Evolutionary conservation across 306 rosid genomes (phyloP), one percentile per base, ranked within the genome.

Genomic region (Sicyos baderoa): DNA sequence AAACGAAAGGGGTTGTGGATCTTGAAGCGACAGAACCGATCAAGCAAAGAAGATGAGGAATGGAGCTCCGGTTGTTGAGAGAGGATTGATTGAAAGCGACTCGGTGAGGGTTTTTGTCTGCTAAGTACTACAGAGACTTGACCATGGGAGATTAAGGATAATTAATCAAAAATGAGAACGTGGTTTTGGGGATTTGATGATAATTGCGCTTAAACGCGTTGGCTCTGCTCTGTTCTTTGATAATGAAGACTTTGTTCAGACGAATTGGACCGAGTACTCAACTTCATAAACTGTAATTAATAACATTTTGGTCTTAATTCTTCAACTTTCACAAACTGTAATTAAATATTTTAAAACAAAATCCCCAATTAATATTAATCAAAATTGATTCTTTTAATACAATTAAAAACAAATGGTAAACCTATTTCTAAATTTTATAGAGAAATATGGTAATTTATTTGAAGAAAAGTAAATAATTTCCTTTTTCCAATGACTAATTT

Each of bases 41-140:
- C 8, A 6, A 22, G 55, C 54, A 47, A 12, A 58, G 27, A 23
- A 50, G 59, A 16, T 68, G 72, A 49, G 18, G 22, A 15, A 50
- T 63, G 32, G 27, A 77, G 72, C 74, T 84, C 18, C 59, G 74
- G 76, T 76, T 82, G 53, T 79, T 79, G 83, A 44, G 54, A 82
- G 77, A 71, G 77, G n/a, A n/a, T n/a, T n/a, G 8, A 35, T 35
- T 35, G 42, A 35, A 35, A 35, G 42, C 42, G 42, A 35, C 7
- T 35, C 8, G 42, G 42, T 35, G 42, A 35, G 62, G 69, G 17
- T 63, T 16, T 44, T 6, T 25, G 56, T 29, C 77, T 37, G 74
- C 22, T 14, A 40, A 53, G 74, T 70, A 65, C 70, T 70, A 65
- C 70, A 9, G 45, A 63, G 69, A 63, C 52, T 51, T 4, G 4